Conservation (phyloP, 139 green algal genomes). For the Closterium sp. region DNA sequence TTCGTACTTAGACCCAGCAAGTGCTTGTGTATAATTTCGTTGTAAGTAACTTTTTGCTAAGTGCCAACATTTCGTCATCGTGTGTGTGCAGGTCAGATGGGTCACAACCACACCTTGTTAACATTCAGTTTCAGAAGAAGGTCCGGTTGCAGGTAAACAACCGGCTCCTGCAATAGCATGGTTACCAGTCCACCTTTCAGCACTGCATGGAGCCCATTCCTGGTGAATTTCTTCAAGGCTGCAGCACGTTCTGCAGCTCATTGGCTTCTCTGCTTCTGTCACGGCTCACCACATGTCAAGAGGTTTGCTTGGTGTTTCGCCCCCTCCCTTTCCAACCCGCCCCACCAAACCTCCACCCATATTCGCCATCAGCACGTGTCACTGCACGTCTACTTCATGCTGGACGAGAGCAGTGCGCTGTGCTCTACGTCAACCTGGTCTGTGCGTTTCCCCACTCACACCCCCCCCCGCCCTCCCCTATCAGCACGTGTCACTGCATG, state of each 20-base stretch:
- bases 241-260: too few relatives aligned
- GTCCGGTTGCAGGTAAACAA: slow-evolving; percentile 59
- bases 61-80: background rate
- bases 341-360: too few relatives aligned
- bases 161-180: background rate
- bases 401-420: too few relatives aligned
- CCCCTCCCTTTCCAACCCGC: too few relatives aligned
- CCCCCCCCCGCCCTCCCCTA: background rate
- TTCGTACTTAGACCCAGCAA: background rate
- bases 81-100: slow-evolving; percentile 53
- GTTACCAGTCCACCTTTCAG: background rate
- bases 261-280: too few relatives aligned
- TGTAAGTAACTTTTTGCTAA: background rate
- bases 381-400: too few relatives aligned
- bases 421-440: too few relatives aligned
- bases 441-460: background rate
- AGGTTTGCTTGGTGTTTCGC: too few relatives aligned
- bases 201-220: background rate
- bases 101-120: slow-evolving; percentile 88
- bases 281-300: slow-evolving; percentile 68
- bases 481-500: slow-evolving; percentile 78
- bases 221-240: too few relatives aligned
- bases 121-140: slow-evolving; percentile 87
- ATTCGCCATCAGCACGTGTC: too few relatives aligned
- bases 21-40: background rate